Evolutionary conservation across 1,284 basidiomycete genomes (phyloP).

Genomic region (Flammula alnicola): DNA sequence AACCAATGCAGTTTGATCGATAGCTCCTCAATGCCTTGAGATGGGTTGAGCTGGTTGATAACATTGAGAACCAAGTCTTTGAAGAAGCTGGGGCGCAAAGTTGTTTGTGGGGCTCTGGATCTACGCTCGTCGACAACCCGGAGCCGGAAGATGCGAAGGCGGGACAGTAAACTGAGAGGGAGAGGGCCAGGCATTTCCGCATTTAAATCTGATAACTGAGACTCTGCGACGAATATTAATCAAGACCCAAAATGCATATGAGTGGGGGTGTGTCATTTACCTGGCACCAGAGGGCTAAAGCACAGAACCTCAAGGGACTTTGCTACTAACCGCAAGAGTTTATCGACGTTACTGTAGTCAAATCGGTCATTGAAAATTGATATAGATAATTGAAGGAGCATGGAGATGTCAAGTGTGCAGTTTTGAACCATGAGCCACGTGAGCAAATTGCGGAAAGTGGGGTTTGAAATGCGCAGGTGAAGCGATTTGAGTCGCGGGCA

Average conservation of each 20-base stretch:
- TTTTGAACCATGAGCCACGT: background rate
- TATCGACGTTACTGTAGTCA: background rate
- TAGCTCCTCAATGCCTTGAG: conserved; percentile 2
- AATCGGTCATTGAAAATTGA: conserved; percentile 11
- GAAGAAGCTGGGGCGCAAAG: background rate
- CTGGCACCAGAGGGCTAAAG: conserved; percentile 8
- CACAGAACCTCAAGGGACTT: conserved; percentile 2
- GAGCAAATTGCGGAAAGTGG: conserved; percentile 2
- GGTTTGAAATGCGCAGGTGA: conserved; percentile 2
- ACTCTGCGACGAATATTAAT: background rate
- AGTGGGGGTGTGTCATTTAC: background rate
- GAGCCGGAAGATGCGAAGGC: conserved; percentile 2
- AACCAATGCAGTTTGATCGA: conserved; percentile 5
- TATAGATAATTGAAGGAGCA: conserved; percentile 1
- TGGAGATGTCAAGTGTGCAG: conserved; percentile 2
- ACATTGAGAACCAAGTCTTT: background rate
- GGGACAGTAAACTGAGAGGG: background rate
- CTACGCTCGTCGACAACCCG: conserved; percentile 42
- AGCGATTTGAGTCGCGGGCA: background rate
- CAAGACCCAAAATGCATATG: background rate
- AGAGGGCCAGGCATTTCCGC: background rate
- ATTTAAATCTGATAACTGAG: background rate
- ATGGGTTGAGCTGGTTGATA: background rate
- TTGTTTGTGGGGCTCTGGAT: background rate
- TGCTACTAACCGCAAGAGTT: background rate